These are phyloP conservation scores for Fusarium gaditjirri DNA, from an alignment of 2,329 filamentous ascomycete species.

Conservation along the genomic window DNA sequence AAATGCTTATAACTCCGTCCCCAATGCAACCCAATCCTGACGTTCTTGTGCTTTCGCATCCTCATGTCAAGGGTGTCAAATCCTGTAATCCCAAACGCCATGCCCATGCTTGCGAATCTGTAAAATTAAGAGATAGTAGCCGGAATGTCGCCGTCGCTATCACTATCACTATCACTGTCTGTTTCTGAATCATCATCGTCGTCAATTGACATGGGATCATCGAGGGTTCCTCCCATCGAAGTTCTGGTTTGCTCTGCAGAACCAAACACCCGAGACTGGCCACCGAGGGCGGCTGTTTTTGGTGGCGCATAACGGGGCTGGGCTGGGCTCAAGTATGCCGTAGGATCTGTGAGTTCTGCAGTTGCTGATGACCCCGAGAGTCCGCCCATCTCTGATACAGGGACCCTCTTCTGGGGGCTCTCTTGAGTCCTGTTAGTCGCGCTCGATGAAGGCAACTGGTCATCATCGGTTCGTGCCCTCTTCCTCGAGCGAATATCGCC, in stretches of 20 bases:
- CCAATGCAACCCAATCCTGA: neutral
- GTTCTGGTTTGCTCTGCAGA: constrained; percentile 1
- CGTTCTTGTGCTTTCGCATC: neutral
- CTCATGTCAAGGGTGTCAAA: constrained; percentile 21
- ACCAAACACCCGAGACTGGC: neutral
- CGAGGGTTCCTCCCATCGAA: constrained; percentile 28
- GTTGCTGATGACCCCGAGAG: constrained; percentile 50
- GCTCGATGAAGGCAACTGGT: neutral
- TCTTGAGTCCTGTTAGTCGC: constrained; percentile 11
- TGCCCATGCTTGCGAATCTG: constrained; percentile 2
- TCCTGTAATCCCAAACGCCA: constrained; percentile 26
- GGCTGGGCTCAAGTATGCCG: constrained; percentile 37
- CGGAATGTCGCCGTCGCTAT: constrained; percentile 43
- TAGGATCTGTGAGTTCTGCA: constrained; percentile 52
- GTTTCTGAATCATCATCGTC: constrained; percentile 33
- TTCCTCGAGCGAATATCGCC: constrained; percentile 34
- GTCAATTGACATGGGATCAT: constrained; percentile 46
- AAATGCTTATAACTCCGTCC: constrained; percentile 17
- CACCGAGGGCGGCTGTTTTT: neutral
- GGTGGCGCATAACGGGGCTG: constrained; percentile 32
- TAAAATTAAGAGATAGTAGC: constrained; percentile 28
- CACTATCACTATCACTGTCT: constrained; percentile 37
- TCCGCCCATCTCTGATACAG: constrained; percentile 50
- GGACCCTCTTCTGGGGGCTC: constrained; percentile 43
- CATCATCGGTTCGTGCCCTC: constrained; percentile 36